Evolutionary conservation across 345 rosid species (phyloP), one percentile per base, ranked within the genome.

Genomic region (Crucihimalaya himalaica): DNA sequence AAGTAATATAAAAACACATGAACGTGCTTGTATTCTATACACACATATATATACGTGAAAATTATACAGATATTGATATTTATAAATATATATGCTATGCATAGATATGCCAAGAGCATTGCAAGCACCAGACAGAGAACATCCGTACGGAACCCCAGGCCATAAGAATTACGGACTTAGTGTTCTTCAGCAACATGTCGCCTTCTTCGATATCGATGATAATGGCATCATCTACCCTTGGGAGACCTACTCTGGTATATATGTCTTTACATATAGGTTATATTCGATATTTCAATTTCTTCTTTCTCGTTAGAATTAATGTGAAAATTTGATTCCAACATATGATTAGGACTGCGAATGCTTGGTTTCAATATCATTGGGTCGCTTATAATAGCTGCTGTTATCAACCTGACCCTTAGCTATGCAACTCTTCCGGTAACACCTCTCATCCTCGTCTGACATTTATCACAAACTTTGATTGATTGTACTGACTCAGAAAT

Each of bases 171-270:
- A 79, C 28, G 82, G 87, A 21, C 52, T 88, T 48, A 87, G 86
- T 48, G 98, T 95, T 27, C 93, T 92, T 77, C 98, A 95, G 81
- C 97, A 92, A 72, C 98, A 95, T 72, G 96, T 75, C 2, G 86
- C 92, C 81, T 95, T 90, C 75, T 95, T 92, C 3, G 99, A 95
- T 73, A 81, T 64, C 29, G 92, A 92, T 27, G 82, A 78, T 46
- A 83, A 95, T 70, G 99, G 98, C 40, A 92, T 95, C 65, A 58
- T 95, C 62, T 95, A 95, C 47, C 98, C 99, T n/a, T 90, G 96
- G 99, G 99, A 92, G 78, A 95, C 97, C 64, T 95, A 84, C 67
- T 31, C 81, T 47, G 94, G 99, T 90, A 50, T 42, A 25, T 13
- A 19, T 13, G 10, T 40, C 35, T 37, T 15, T 10, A 43, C 19